Base-by-base conservation (phyloP, 1,284 basidiomycete genomes). In the Grifola frondosa region DNA sequence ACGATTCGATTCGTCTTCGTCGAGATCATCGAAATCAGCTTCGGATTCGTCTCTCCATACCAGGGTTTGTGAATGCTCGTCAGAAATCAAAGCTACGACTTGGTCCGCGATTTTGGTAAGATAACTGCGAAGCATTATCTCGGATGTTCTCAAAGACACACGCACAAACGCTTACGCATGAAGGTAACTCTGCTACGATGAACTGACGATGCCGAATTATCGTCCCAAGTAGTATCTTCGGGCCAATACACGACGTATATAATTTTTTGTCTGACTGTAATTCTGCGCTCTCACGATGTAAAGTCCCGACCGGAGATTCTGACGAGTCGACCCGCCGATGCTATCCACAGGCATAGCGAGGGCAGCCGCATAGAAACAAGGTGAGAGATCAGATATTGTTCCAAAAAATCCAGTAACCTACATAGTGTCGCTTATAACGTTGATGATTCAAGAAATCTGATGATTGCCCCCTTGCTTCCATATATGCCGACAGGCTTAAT, bases 241-340 rank as follows among this genome's bases (percentile, higher is more conserved):
- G 80, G 81, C 80, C 81, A 84, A 44, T 78, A 81, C 5, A 84
- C 51, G 16, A 78, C 67, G 43, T 72, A 77, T 1, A 75, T 32
- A 19, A 65, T 57, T 28, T 63, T 38, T 9, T 36, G 44, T 12
- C 12, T 52, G 5, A 44, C 24, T 0, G 17, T 39, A 4, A 37
- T 15, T 32, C 53, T 11, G 48, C 21, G 1, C 22, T 28, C 9
- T 42, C 41, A 13, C 47, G 17, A 77, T 52, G 42, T 82, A 82
- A 9, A 82, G 56, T 5, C 79, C 79, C 12, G 79, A 74, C 2
- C 73, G 67, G 23, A 81, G 61, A 8, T 30, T 39, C 1, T 70
- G 70, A 15, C 49, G 51, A 1, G 58, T 49, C 13, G 44, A 12
- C 3, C 21, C 29, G 7, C 4, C 13, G 12, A 10, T 16, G 9